A percentile compares a stretch with the other conserved stretches of the same genome.
These are phyloP conservation scores for Hypoxylon sp. DNA, from an alignment of 2,329 filamentous ascomycete species.

Conservation along the genomic window DNA sequence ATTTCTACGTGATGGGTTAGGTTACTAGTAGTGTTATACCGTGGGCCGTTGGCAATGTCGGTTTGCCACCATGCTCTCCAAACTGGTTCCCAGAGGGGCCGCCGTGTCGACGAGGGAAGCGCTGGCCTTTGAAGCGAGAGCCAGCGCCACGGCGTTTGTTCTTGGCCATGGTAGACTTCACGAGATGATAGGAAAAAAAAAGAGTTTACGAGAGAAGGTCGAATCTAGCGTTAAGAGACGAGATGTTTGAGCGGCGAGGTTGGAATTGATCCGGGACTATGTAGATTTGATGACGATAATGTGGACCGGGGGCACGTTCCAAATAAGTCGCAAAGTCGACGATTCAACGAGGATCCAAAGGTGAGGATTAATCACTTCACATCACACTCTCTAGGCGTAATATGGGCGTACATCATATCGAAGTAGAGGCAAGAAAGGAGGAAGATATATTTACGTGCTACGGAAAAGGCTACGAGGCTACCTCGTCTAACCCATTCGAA, in stretches of 20 bases:
- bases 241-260: not conserved
- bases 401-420: no score
- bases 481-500: no score
- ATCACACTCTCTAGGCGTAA: no score
- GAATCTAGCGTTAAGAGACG: not conserved
- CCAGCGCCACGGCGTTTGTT: constrained; percentile 28
- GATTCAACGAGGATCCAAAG: not conserved
- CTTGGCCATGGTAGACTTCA: constrained; percentile 34
- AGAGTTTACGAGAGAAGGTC: not conserved
- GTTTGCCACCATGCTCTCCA: constrained; percentile 25
- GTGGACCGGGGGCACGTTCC: constrained; percentile 25
- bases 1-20: not conserved
- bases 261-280: constrained; percentile 10
- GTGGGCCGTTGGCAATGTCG: constrained; percentile 29
- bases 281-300: constrained; percentile 32
- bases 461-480: not conserved
- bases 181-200: no score
- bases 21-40: constrained; percentile 32
- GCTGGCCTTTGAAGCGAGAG: constrained; percentile 30
- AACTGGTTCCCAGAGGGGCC: constrained; percentile 2
- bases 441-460: not conserved
- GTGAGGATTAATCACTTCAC: no score
- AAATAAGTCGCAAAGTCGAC: not conserved
- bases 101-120: constrained; percentile 24
- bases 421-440: not conserved